These are phyloP conservation scores for Acorus calamus DNA, from an alignment of 106 monocot genomes.

Conservation along the genomic window DNA sequence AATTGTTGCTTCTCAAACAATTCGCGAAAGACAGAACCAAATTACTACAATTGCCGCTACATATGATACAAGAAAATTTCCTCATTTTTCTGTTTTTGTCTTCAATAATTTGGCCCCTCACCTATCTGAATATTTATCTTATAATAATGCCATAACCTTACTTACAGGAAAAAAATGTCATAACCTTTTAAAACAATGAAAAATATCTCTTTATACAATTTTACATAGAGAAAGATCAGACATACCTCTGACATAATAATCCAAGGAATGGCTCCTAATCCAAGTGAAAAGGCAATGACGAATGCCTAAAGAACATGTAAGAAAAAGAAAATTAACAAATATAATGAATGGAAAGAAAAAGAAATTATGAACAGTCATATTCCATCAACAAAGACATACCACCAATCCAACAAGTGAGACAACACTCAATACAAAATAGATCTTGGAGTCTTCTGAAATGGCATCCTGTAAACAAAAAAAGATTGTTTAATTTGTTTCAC, in stretches of 20 bases:
- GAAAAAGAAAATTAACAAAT: slow-evolving; percentile 6
- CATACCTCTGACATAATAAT: slow-evolving; percentile 95
- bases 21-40: no score
- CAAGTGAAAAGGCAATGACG: slow-evolving; percentile 78
- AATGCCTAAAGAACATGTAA: slow-evolving; percentile 28
- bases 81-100: no score
- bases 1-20: no score
- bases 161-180: no score
- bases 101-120: no score
- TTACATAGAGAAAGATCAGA: background rate
- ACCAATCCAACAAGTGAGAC: slow-evolving; percentile 71
- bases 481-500: no score
- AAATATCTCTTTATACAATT: no score
- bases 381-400: slow-evolving; percentile 33
- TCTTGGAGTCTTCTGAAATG: slow-evolving; percentile 33
- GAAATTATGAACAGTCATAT: background rate
- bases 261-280: slow-evolving; percentile 92
- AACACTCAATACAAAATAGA: slow-evolving; percentile 43
- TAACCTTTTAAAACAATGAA: no score
- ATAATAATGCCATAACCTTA: no score
- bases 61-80: no score
- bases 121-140: no score
- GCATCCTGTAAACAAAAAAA: slow-evolving; percentile 36
- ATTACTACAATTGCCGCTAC: no score
- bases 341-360: slow-evolving; percentile 2